A percentile compares a stretch with the other conserved stretches of the same genome.
Evolutionary conservation across 1,284 basidiomycete genomes (phyloP).

Genomic region (Tylopilus orsonianus): DNA sequence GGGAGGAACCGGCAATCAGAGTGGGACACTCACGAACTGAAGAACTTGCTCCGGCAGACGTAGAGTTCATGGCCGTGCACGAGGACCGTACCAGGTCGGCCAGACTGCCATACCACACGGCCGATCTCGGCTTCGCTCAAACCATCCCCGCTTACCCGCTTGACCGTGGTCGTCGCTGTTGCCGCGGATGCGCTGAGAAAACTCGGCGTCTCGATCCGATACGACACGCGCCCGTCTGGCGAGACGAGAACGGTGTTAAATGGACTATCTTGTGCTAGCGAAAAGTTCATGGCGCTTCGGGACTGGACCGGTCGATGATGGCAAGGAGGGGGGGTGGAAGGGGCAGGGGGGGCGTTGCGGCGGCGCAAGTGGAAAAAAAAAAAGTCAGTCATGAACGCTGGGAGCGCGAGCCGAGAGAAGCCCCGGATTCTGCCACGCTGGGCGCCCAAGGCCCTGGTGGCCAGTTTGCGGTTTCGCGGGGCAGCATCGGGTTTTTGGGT

Average conservation of each 20-base stretch:
- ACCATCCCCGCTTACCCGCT: constrained; percentile 27
- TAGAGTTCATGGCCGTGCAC: constrained; percentile 31
- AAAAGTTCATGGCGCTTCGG: constrained; percentile 30
- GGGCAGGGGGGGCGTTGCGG: constrained; percentile 9
- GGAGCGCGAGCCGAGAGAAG: constrained; percentile 34
- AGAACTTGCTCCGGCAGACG: constrained; percentile 26
- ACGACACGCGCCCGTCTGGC: constrained; percentile 29
- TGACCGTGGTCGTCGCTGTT: constrained; percentile 25
- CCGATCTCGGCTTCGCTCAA: constrained; percentile 29
- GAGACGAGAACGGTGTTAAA: constrained; percentile 34
- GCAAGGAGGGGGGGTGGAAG: neutral
- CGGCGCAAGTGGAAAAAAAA: constrained; percentile 11
- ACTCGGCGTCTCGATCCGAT: constrained; percentile 32
- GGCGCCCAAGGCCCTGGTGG: constrained; percentile 23
- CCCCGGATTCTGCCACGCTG: constrained; percentile 35
- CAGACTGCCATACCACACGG: constrained; percentile 32
- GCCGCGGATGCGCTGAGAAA: constrained; percentile 7
- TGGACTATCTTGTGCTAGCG: constrained; percentile 32
- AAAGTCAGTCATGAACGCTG: constrained; percentile 15
- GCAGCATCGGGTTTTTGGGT: neutral
- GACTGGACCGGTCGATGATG: neutral
- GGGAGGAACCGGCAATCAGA: neutral
- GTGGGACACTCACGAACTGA: constrained; percentile 30
- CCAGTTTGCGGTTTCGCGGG: constrained; percentile 5
- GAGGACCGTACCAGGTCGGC: constrained; percentile 28